A percentile compares a stretch with the other conserved stretches of the same genome.
These are phyloP conservation scores for Penicillium pulvis DNA, from an alignment of 495 filamentous ascomycete genomes.

Conservation along the genomic window DNA sequence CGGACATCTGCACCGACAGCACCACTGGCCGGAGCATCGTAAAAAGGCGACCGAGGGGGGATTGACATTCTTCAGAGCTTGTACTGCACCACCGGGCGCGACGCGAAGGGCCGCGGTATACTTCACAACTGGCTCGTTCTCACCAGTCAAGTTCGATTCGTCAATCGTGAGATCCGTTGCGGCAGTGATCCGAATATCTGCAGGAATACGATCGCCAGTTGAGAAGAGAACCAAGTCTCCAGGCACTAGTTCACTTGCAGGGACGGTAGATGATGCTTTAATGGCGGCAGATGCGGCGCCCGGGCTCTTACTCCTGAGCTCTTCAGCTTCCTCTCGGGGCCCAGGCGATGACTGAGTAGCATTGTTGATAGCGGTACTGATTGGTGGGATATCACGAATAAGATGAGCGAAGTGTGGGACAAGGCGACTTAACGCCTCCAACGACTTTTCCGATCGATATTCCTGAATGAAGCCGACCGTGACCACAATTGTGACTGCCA, in stretches of 20 bases:
- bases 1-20: constrained; percentile 65
- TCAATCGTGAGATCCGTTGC: constrained; percentile 89
- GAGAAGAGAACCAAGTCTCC: constrained; percentile 92
- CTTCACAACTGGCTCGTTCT: constrained; percentile 90
- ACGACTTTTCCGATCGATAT: constrained; percentile 94
- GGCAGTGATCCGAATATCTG: constrained; percentile 91
- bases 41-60: constrained; percentile 58
- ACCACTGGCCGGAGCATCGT: constrained; percentile 61
- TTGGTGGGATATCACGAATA: constrained; percentile 59
- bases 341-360: constrained; percentile 26
- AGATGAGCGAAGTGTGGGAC: constrained; percentile 94
- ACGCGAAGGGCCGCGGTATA: constrained; percentile 60
- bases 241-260: constrained; percentile 82
- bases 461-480: constrained; percentile 96
- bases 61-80: constrained; percentile 31
- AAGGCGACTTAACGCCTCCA: constrained; percentile 90
- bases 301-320: constrained; percentile 39
- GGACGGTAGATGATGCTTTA: constrained; percentile 76
- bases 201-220: constrained; percentile 93
- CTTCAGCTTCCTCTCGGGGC: constrained; percentile 48
- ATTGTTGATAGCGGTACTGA: constrained; percentile 26
- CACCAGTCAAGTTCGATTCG: constrained; percentile 95
- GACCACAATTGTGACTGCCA: constrained; percentile 96
- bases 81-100: constrained; percentile 17
- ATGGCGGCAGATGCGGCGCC: constrained; percentile 57